Evolutionary conservation across 2,329 filamentous ascomycete genomes (phyloP), one percentile per base, ranked within the genome.

Genomic region (Sarocladium brachiariae): DNA sequence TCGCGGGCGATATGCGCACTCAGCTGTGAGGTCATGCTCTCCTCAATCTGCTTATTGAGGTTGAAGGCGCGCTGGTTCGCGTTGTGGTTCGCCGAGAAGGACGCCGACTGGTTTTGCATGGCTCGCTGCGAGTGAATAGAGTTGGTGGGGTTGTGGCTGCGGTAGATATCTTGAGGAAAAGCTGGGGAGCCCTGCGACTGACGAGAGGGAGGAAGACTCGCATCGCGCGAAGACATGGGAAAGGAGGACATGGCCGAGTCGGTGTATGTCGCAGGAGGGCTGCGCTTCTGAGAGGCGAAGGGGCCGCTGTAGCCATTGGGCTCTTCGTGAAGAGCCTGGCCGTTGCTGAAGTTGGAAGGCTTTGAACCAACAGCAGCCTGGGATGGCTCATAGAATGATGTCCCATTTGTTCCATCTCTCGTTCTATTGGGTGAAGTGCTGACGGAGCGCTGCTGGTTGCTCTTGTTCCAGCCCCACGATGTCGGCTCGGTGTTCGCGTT

Each of bases 401-500:
- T 63, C 55, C 49, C 51, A 25, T 50, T 51, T 10, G 43, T 33
- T 5, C 43, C 43, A 55, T 78, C 70, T 53, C 80, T 74, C 30
- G 73, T 72, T 51, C 78, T 72, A 38, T 75, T 75, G 2, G 84
- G 82, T 13, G 84, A 86, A 30, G 76, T 76, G 55, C 71, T 79
- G 51, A 73, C 74, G 31, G 75, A 74, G 56, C 63, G 65, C 34
- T 58, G 52, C 25, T 59, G 67, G 41, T 81, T 77, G 21, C 72
- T 48, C n/a, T 39, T 49, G 37, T 25, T 69, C 55, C 72, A 68
- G 53, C 60, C 65, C 81, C 84, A 87, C 7, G 43, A 75, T 71
- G 57, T 87, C 84, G 16, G 80, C 60, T 89, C 84, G 9, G 86
- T 87, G 37, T 82, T 80, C 39, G 80, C 75, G 53, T 87, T 75